Percentiles rank a stretch among this genome's conserved stretches.
Evolutionary conservation across 1,139 yeast genomes (phyloP).

Genomic region (Meyerozyma athensensis): DNA sequence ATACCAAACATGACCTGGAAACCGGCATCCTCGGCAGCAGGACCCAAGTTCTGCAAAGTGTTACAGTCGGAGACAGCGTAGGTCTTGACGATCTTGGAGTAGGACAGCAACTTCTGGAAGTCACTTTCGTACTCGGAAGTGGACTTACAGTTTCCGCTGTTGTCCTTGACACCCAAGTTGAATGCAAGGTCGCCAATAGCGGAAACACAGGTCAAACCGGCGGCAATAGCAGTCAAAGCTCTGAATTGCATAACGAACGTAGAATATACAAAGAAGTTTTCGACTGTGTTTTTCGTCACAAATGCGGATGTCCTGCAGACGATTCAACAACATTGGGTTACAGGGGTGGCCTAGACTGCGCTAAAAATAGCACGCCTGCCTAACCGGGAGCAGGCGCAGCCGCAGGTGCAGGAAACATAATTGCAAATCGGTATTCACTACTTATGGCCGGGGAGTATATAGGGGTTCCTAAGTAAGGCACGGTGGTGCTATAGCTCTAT

Average conservation of each 20-base stretch:
- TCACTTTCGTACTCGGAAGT: conserved; percentile 64
- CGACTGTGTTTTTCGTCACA: conserved; percentile 3
- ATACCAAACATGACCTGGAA: conserved; percentile 75
- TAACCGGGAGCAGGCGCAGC: conserved; percentile 2
- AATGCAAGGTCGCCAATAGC: conserved; percentile 58
- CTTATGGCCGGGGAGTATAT: neutral
- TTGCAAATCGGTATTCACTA: neutral
- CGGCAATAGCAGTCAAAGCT: conserved; percentile 34
- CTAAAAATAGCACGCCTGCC: conserved; percentile 5
- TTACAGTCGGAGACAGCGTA: conserved; percentile 88
- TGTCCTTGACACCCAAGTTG: conserved; percentile 75
- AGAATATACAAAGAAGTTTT: conserved; percentile 6
- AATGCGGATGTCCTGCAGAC: conserved; percentile 3
- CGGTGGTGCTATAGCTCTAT: too few species aligned
- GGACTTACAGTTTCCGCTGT: conserved; percentile 66
- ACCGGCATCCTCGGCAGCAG: conserved; percentile 75
- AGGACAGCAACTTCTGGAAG: conserved; percentile 48
- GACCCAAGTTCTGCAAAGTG: conserved; percentile 76
- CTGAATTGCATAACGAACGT: conserved; percentile 33
- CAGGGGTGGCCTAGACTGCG: conserved; percentile 4
- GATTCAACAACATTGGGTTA: neutral
- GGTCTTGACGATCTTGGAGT: conserved; percentile 65
- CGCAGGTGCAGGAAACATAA: neutral
- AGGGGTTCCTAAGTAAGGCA: neutral
- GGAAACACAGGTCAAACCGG: conserved; percentile 31